Evolutionary conservation across 306 rosid genomes (phyloP).

Genomic region (Prunus davidiana): DNA sequence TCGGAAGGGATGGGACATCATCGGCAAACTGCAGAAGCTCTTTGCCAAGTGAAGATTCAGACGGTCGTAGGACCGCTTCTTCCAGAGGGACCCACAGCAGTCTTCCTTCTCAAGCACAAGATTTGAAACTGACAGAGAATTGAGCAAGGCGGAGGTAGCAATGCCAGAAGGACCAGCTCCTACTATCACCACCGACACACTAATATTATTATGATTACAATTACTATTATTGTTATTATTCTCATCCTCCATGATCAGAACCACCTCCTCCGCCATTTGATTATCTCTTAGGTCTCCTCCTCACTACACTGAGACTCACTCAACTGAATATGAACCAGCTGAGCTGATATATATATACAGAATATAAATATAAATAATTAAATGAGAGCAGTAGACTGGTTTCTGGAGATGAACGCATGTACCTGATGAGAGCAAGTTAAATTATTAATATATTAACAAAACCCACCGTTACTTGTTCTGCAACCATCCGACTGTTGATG

Average conservation of each 20-base stretch:
- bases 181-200: slow-evolving; percentile 18
- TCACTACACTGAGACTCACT: not conserved
- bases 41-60: slow-evolving; percentile 41
- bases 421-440: not conserved
- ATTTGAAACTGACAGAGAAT: slow-evolving; percentile 24
- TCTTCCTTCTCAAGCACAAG: slow-evolving; percentile 46
- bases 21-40: slow-evolving; percentile 35
- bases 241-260: no score
- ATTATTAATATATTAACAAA: not conserved
- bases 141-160: slow-evolving; percentile 39
- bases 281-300: not conserved
- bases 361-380: no score
- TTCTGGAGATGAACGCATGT: not conserved
- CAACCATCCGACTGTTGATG: not conserved
- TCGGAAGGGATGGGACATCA: slow-evolving; percentile 21
- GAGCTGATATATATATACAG: not conserved
- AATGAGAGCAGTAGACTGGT: no score
- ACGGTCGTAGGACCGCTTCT: slow-evolving; percentile 44
- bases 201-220: not conserved
- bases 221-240: not conserved
- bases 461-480: not conserved
- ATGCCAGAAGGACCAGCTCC: slow-evolving; percentile 58
- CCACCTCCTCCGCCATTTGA: not conserved
- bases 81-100: slow-evolving; percentile 51
- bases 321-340: not conserved